A percentile compares a stretch with the other conserved stretches of the same genome.
These are phyloP conservation scores for Entomortierella beljakovae DNA, from an alignment of 192 early-diverging fungal genomes.

Conservation along the genomic window DNA sequence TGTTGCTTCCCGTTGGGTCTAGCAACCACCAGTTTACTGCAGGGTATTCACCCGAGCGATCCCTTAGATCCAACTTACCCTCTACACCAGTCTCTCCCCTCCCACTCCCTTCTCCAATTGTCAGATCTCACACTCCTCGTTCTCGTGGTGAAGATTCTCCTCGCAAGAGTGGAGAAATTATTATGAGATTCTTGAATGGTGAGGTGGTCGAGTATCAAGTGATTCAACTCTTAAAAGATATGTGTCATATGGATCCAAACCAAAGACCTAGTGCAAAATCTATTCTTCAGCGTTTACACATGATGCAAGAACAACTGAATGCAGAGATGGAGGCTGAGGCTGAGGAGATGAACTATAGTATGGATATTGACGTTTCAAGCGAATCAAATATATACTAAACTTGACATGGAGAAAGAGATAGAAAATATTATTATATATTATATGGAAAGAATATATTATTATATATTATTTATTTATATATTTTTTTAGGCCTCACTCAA, in stretches of 20 bases:
- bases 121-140: constrained; percentile 20
- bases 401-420: too few relatives aligned
- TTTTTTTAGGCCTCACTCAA: too few relatives aligned
- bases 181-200: constrained; percentile 53
- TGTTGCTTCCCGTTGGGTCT: neutral
- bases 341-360: neutral
- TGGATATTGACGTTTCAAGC: neutral
- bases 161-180: constrained; percentile 34
- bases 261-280: constrained; percentile 31
- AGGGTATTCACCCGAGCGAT: constrained; percentile 29
- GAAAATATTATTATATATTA: too few relatives aligned
- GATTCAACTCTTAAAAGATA: constrained; percentile 39
- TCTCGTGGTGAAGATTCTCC: constrained; percentile 29
- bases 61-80: constrained; percentile 1
- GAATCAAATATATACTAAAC: neutral
- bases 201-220: constrained; percentile 32
- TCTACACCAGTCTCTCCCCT: constrained; percentile 38
- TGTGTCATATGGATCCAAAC: constrained; percentile 35
- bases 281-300: constrained; percentile 11
- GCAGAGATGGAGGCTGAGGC: neutral
- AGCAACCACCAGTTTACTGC: neutral
- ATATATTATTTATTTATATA: too few relatives aligned
- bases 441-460: too few relatives aligned
- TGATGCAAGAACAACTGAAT: constrained; percentile 18
- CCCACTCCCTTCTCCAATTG: constrained; percentile 37